These are phyloP conservation scores for Hymenochaete sp. DNA, from an alignment of 1,284 basidiomycete species.

Conservation along the genomic window DNA sequence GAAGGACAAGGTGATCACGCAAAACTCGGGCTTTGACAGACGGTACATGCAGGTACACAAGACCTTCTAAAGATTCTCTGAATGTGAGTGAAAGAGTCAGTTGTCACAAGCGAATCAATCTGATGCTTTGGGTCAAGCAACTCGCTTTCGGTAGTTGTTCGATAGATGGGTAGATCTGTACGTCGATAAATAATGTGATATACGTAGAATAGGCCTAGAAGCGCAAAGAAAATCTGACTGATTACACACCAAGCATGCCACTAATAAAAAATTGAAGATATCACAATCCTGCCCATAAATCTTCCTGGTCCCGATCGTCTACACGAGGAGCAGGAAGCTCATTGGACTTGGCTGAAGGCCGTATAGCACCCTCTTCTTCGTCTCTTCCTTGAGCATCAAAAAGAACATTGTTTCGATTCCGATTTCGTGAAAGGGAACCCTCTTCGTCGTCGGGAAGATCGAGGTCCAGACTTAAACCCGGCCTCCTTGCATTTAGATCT, in stretches of 20 bases:
- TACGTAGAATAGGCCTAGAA: constrained; percentile 3
- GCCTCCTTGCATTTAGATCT: constrained; percentile 68
- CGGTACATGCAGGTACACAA: constrained; percentile 21
- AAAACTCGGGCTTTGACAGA: constrained; percentile 19
- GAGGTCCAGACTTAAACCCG: constrained; percentile 64
- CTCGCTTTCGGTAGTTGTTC: too few relatives aligned
- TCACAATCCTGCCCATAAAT: constrained; percentile 66
- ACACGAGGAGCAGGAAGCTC: constrained; percentile 51
- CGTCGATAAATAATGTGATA: too few relatives aligned
- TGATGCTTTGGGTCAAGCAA: too few relatives aligned
- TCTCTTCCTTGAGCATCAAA: constrained; percentile 45
- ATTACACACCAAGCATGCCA: too few relatives aligned
- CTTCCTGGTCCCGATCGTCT: constrained; percentile 52
- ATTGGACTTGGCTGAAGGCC: constrained; percentile 32
- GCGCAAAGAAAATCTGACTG: not conserved
- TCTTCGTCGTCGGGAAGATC: constrained; percentile 65
- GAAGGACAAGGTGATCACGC: constrained; percentile 25
- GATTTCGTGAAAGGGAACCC: constrained; percentile 22
- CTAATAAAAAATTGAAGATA: constrained; percentile 29
- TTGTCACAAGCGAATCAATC: too few relatives aligned
- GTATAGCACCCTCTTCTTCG: constrained; percentile 27
- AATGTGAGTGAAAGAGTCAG: too few relatives aligned
- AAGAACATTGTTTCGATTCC: constrained; percentile 34
- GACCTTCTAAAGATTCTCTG: too few relatives aligned
- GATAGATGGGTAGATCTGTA: too few relatives aligned